Percentiles rank a stretch among this genome's conserved stretches.
phyloP scores from a whole-genome alignment of 495 filamentous ascomycete genomes.

The Tuber brumale region DNA sequence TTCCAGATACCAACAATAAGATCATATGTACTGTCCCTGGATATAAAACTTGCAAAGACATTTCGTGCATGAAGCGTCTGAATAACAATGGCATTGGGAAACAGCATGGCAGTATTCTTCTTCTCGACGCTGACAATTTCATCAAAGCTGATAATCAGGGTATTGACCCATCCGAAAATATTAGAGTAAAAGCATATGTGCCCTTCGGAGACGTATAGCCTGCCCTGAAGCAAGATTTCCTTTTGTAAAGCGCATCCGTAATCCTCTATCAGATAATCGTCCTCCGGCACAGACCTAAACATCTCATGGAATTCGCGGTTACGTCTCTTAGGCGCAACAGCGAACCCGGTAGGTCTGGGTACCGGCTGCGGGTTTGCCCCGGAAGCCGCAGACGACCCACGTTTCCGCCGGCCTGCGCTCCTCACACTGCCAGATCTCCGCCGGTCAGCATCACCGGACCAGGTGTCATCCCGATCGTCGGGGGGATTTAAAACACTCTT shows the following conservation, averaged over 20 bases:
- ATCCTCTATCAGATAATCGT: slow-evolving; percentile 96
- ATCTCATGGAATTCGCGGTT: slow-evolving; percentile 91
- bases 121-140: slow-evolving; percentile 96
- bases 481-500: slow-evolving; percentile 30
- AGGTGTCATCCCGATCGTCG: slow-evolving; percentile 55
- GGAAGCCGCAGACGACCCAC: slow-evolving; percentile 81
- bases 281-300: slow-evolving; percentile 94
- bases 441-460: slow-evolving; percentile 53
- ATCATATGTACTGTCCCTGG: slow-evolving; percentile 92
- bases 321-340: slow-evolving; percentile 88
- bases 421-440: slow-evolving; percentile 65
- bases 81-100: slow-evolving; percentile 96
- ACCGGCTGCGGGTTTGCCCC: slow-evolving; percentile 50
- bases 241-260: slow-evolving; percentile 94
- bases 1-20: slow-evolving; percentile 98
- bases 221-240: slow-evolving; percentile 89
- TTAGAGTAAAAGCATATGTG: slow-evolving; percentile 99
- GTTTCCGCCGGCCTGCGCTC: slow-evolving; percentile 61
- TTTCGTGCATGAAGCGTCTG: slow-evolving; percentile 92
- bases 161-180: slow-evolving; percentile 96
- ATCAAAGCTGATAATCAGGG: slow-evolving; percentile 93
- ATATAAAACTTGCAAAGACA: slow-evolving; percentile 89
- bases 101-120: slow-evolving; percentile 88
- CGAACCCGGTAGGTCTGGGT: slow-evolving; percentile 84
- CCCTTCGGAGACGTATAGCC: slow-evolving; percentile 92